Base-by-base conservation (phyloP, 805 yeast species). In the Ogataea neopini region DNA sequence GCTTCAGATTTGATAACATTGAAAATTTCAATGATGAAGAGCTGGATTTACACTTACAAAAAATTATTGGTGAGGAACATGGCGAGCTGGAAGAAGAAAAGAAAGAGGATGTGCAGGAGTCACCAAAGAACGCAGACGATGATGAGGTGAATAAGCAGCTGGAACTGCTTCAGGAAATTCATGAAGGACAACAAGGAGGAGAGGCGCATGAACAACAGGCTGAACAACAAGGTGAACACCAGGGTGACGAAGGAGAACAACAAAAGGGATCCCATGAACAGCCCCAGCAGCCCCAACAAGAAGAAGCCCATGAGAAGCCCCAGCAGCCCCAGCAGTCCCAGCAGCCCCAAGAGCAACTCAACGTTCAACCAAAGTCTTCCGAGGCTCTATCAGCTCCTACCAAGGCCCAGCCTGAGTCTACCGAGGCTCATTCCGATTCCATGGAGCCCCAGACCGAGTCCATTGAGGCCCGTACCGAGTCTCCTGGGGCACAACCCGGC, bases 1-100 rank as follows among this genome's bases (percentile, higher is more conserved):
- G 58, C 11, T 52, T 61, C 35, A 50, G 60, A 37, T 50, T 63
- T 32, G 65, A 59, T 8, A 52, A 48, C 20, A 54, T 62, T n/a
- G 57, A 49, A 13, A 50, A 54, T 34, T 41, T 54, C 43, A 54
- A 61, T 19, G 66, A 61, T 40, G 66, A 63, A 17, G 68, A 64
- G 39, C 55, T 63, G 40, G 61, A 56, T 45, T 40, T 53, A 6
- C 66, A 62, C 45, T 37, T 63, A 14, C 64, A 60, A 20, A 60
- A 62, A 28, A 55, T 62, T 11, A 60, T 64, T 11, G 55, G 46
- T 1, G 56, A 48, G 23, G 49, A 47, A 19, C 45, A 40, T 7
- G 18, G 23, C 13, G 40, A 44, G 25, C 15, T 34, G 4, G 37
- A 23, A 4, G 37, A 13, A 2, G 22, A 22, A 8, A 30, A 32